These are phyloP conservation scores for Pseudogymnoascus sp. DNA, from an alignment of 2,329 filamentous ascomycete species.

Conservation along the genomic window DNA sequence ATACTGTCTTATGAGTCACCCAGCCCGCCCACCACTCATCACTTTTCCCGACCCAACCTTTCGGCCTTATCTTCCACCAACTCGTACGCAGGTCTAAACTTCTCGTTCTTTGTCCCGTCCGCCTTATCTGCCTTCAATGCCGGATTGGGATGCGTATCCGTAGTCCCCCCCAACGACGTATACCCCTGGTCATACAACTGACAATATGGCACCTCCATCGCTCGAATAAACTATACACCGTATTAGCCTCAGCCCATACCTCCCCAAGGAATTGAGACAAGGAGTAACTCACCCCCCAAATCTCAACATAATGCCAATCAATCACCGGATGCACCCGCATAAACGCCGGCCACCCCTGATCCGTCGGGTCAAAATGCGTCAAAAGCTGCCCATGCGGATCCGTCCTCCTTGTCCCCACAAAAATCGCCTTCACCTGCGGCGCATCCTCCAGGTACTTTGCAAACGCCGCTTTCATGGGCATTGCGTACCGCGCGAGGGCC, in stretches of 20 bases:
- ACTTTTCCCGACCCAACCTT: conserved; percentile 59
- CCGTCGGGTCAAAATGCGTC: conserved; percentile 78
- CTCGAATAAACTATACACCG: conserved; percentile 62
- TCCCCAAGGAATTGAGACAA: not conserved
- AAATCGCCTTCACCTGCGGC: conserved; percentile 64
- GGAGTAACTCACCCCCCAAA: conserved; percentile 69
- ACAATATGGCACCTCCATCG: conserved; percentile 77
- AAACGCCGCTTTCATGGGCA: conserved; percentile 77
- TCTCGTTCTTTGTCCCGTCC: conserved; percentile 25
- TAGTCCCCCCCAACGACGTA: conserved; percentile 83
- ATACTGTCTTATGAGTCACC: not conserved
- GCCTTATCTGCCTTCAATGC: conserved; percentile 43
- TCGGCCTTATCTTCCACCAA: conserved; percentile 69
- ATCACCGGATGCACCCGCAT: conserved; percentile 93
- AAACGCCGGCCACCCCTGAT: conserved; percentile 82
- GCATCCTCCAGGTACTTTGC: conserved; percentile 64
- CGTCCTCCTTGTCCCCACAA: conserved; percentile 81
- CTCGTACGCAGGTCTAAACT: conserved; percentile 68
- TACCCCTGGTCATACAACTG: conserved; percentile 81
- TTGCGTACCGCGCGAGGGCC: conserved; percentile 63
- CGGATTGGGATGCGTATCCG: conserved; percentile 86
- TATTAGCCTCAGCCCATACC: conserved; percentile 15
- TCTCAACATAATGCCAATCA: conserved; percentile 94
- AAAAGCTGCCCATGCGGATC: conserved; percentile 81
- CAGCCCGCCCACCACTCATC: not conserved